These are phyloP conservation scores for Clarkia xantiana DNA, from an alignment of 345 rosid species.

Conservation along the genomic window DNA sequence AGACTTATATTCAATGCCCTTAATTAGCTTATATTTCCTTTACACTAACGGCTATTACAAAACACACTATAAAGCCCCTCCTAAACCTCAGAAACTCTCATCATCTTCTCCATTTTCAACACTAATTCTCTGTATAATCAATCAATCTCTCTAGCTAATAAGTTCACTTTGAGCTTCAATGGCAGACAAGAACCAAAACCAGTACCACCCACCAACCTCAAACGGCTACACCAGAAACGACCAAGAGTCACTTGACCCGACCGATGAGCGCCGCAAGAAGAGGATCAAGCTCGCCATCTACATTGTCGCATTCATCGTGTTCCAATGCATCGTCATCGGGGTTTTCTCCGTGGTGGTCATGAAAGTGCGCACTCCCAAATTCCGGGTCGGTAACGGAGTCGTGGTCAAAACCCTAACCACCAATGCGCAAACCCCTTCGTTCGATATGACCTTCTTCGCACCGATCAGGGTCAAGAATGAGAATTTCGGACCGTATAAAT, in stretches of 20 bases:
- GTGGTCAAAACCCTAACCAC: neutral
- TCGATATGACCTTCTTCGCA: constrained; percentile 2
- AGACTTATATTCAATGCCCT: too few species aligned
- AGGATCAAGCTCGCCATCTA: constrained; percentile 7
- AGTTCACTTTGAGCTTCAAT: neutral
- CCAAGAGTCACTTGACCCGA: constrained; percentile 6
- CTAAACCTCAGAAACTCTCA: neutral
- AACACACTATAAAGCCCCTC: too few species aligned
- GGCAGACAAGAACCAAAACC: constrained; percentile 10
- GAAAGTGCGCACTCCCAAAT: constrained; percentile 11
- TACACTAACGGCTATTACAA: too few species aligned
- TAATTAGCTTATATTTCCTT: too few species aligned
- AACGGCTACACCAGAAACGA: constrained; percentile 3
- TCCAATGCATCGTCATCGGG: constrained; percentile 10
- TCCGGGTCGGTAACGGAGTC: constrained; percentile 4
- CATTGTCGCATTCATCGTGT: constrained; percentile 10
- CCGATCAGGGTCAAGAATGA: constrained; percentile 11
- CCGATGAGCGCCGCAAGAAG: constrained; percentile 9
- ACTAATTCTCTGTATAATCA: neutral
- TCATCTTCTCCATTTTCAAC: neutral
- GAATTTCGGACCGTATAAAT: constrained; percentile 15
- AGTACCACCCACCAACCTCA: constrained; percentile 3
- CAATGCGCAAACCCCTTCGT: neutral
- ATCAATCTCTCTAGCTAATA: neutral
- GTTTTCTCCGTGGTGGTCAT: constrained; percentile 11